phyloP scores from a whole-genome alignment of 306 rosid species.

The Vigna hirtella region DNA sequence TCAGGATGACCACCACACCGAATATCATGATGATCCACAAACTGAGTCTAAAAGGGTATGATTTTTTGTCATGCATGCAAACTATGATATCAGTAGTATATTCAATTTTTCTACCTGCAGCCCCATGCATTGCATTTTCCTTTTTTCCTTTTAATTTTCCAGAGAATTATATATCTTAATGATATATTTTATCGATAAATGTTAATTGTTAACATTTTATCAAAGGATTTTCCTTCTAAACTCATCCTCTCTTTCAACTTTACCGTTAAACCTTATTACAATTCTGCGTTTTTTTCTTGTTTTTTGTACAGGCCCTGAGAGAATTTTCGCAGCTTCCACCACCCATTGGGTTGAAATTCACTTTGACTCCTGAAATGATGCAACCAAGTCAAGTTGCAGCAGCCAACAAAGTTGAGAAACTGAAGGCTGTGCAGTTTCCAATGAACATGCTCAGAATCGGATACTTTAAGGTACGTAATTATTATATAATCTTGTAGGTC shows the following conservation, averaged over 20 bases:
- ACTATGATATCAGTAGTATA: background rate
- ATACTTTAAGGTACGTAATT: background rate
- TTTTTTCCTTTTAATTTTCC: background rate
- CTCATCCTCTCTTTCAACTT: too few species aligned
- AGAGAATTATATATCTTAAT: background rate
- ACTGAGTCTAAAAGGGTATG: background rate
- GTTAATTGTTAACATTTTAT: too few species aligned
- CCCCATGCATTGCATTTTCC: background rate
- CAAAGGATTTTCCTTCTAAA: too few species aligned
- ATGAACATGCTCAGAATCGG: constrained; percentile 21
- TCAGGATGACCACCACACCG: background rate
- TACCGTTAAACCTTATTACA: too few species aligned
- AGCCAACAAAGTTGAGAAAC: background rate
- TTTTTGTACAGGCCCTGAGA: background rate
- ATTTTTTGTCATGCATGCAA: background rate
- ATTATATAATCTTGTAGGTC: background rate
- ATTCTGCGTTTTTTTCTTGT: background rate
- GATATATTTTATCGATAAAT: background rate
- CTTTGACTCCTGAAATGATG: constrained; percentile 15
- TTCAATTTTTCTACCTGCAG: background rate
- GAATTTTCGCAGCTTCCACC: constrained; percentile 17
- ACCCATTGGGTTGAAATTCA: constrained; percentile 8
- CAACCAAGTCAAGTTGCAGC: background rate
- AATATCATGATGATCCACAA: constrained; percentile 1
- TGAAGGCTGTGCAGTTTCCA: constrained; percentile 30